phyloP scores from a whole-genome alignment of 2,329 filamentous ascomycete species.

The Dactylonectria estremocensis region DNA sequence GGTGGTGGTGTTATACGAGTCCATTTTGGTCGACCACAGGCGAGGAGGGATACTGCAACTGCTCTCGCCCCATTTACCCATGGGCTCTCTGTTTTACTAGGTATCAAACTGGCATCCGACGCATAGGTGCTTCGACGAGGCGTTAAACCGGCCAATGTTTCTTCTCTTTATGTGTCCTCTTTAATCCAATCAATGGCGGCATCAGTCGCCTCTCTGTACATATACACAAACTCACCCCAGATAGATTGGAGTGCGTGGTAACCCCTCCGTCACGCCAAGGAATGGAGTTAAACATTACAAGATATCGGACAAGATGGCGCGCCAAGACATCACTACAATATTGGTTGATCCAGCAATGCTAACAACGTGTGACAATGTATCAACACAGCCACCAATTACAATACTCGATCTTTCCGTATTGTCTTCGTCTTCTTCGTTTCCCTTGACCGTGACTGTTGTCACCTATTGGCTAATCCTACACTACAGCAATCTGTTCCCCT shows the following conservation, averaged over 20 bases:
- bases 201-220: constrained; percentile 23
- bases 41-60: constrained; percentile 19
- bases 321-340: constrained; percentile 14
- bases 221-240: constrained; percentile 27
- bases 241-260: constrained; percentile 30
- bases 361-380: constrained; percentile 20
- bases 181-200: constrained; percentile 22
- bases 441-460: not conserved
- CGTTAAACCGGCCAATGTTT: constrained; percentile 46
- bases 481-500: not conserved
- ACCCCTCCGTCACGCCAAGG: constrained; percentile 14
- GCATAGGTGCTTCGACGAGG: constrained; percentile 37
- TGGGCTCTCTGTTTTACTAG: constrained; percentile 35
- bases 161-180: constrained; percentile 29
- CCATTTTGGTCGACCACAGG: constrained; percentile 28
- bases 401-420: not conserved
- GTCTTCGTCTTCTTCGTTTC: not conserved
- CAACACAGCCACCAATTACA: constrained; percentile 1
- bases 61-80: constrained; percentile 13
- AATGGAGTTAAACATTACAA: constrained; percentile 30
- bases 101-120: constrained; percentile 30
- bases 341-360: constrained; percentile 19
- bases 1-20: constrained; percentile 24
- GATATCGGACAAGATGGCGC: constrained; percentile 4
- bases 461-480: not conserved